phyloP scores from a whole-genome alignment of 2,329 filamentous ascomycete species.

The Colletotrichum tabaci region DNA sequence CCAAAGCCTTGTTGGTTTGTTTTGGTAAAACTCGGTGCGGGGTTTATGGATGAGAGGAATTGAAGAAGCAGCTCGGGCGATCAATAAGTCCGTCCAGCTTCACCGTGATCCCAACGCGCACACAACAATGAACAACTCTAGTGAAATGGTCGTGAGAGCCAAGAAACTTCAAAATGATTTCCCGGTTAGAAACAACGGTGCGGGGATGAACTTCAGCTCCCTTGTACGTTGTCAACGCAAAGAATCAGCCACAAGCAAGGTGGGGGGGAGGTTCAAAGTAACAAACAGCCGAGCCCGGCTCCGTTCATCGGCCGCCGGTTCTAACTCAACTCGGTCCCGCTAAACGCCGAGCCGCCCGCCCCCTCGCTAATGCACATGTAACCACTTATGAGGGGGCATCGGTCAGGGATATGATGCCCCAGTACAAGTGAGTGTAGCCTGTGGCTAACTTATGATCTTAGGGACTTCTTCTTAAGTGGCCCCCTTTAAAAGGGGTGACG shows the following conservation, averaged over 20 bases:
- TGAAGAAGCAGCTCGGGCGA: neutral
- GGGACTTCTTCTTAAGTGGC: no score
- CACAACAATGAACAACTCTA: neutral
- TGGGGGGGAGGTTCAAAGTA: slow-evolving; percentile 22
- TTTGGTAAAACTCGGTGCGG: neutral
- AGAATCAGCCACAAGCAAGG: slow-evolving; percentile 1
- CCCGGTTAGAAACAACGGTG: neutral
- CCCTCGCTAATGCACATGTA: slow-evolving; percentile 27
- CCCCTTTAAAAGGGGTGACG: no score
- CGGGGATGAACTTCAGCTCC: slow-evolving; percentile 6
- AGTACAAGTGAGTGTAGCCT: no score
- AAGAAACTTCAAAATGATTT: neutral
- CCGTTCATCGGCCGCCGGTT: slow-evolving; percentile 35
- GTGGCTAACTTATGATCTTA: no score
- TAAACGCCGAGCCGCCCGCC: neutral
- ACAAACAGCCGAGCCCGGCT: slow-evolving; percentile 7
- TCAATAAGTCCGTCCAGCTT: neutral
- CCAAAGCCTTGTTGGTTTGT: neutral
- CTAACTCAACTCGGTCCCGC: neutral
- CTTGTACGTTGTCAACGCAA: neutral
- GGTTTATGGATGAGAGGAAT: neutral
- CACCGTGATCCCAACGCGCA: neutral
- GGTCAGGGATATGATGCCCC: neutral
- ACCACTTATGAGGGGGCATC: slow-evolving; percentile 23
- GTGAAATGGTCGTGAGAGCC: neutral